Evolutionary conservation across 2,329 filamentous ascomycete genomes (phyloP).

Genomic region (Beauveria sp.): DNA sequence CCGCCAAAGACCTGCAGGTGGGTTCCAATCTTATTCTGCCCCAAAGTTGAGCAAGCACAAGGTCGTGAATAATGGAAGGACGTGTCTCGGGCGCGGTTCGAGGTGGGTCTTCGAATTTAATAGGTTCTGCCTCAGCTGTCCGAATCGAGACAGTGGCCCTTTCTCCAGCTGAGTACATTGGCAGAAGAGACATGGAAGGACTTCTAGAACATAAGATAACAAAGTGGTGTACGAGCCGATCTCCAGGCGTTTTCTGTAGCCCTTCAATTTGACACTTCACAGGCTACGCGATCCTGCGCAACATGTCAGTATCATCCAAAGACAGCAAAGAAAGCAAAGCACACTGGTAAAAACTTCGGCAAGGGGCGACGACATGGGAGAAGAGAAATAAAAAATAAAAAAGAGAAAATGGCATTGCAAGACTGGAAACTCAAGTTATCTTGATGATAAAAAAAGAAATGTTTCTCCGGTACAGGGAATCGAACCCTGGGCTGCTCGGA

Average conservation of each 20-base stretch:
- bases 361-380: too few species aligned
- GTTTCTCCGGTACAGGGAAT: conserved; percentile 26
- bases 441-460: conserved; percentile 1
- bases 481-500: conserved; percentile 29
- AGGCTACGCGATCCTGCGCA: too few species aligned
- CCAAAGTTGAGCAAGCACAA: not conserved
- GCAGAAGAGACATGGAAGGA: not conserved
- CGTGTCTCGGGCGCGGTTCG: conserved; percentile 7
- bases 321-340: too few species aligned
- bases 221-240: too few species aligned
- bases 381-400: not conserved
- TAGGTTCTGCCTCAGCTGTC: not conserved
- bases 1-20: not conserved
- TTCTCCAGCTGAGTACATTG: not conserved
- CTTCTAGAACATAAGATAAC: too few species aligned
- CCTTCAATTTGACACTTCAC: too few species aligned
- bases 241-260: too few species aligned
- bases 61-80: not conserved
- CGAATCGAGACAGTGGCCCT: not conserved
- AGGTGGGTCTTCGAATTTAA: conserved; percentile 10
- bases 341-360: too few species aligned
- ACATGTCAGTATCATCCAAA: too few species aligned
- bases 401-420: not conserved
- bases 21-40: not conserved
- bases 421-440: too few species aligned